Conservation (phyloP, 768 basidiomycete species). For the Lactifluus piperatus region DNA sequence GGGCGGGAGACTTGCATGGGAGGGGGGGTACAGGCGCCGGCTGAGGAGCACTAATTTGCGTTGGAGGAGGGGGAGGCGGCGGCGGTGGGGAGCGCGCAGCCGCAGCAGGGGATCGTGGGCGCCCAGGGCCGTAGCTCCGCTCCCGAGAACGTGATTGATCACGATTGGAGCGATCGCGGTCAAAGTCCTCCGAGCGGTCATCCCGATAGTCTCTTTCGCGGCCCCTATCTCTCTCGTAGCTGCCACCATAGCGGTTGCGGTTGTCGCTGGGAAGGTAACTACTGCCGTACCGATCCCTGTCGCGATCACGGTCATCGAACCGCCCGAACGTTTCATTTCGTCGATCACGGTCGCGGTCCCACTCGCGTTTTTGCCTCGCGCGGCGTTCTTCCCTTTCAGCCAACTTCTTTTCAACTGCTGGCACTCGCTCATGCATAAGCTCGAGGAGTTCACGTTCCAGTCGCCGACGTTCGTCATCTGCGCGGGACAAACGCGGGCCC, state of each 20-base stretch:
- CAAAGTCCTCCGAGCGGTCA: slow-evolving; percentile 33
- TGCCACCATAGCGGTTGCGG: slow-evolving; percentile 26
- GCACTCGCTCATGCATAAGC: slow-evolving; percentile 85
- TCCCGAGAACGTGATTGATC: slow-evolving; percentile 22
- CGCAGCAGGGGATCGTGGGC: slow-evolving; percentile 29
- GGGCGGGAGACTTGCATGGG: slow-evolving; percentile 49
- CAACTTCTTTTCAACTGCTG: slow-evolving; percentile 81
- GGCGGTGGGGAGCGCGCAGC: slow-evolving; percentile 39
- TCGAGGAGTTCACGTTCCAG: slow-evolving; percentile 81
- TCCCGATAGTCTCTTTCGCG: slow-evolving; percentile 33
- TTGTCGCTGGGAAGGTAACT: slow-evolving; percentile 27
- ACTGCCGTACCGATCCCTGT: slow-evolving; percentile 26
- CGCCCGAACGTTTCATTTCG: slow-evolving; percentile 76
- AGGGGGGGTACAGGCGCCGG: slow-evolving; percentile 45
- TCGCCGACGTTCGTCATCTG: slow-evolving; percentile 79
- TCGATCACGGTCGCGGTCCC: slow-evolving; percentile 69
- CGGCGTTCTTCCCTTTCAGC: slow-evolving; percentile 69
- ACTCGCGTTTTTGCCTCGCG: slow-evolving; percentile 71
- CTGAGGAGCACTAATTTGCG: slow-evolving; percentile 33
- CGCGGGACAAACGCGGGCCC: slow-evolving; percentile 58
- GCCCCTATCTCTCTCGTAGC: slow-evolving; percentile 36
- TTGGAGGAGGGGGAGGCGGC: slow-evolving; percentile 42
- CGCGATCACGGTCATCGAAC: slow-evolving; percentile 42
- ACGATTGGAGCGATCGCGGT: slow-evolving; percentile 33
- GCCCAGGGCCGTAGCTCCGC: slow-evolving; percentile 27